Conservation (phyloP, 2,329 filamentous ascomycete genomes). For the Diaporthe australafricana region DNA sequence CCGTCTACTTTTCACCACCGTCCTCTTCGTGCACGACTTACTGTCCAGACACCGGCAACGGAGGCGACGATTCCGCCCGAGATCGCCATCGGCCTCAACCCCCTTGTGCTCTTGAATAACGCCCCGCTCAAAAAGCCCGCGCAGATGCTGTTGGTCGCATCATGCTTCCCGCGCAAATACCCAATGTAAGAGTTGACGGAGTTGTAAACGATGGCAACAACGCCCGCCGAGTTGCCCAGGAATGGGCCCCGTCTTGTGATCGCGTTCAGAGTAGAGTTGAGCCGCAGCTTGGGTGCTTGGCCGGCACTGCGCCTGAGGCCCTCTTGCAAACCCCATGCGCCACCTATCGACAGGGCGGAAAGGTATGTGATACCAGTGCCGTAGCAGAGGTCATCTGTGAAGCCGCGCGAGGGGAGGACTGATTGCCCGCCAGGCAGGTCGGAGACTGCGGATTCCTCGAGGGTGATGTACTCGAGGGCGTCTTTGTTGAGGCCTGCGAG, state of each 20-base stretch:
- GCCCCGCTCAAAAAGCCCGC: conserved; percentile 91
- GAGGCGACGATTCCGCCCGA: conserved; percentile 90
- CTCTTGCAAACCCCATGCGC: conserved; percentile 92
- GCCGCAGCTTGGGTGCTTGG: conserved; percentile 86
- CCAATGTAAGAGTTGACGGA: conserved; percentile 88
- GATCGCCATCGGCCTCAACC: conserved; percentile 91
- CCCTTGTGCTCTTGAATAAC: conserved; percentile 96
- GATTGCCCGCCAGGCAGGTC: conserved; percentile 88
- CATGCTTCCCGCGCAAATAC: conserved; percentile 84
- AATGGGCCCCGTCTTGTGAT: conserved; percentile 94
- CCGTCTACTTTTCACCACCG: background rate
- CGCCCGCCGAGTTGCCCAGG: conserved; percentile 94
- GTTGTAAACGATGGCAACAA: conserved; percentile 97
- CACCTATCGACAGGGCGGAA: conserved; percentile 85
- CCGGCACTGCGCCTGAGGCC: conserved; percentile 82
- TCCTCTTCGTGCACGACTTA: conserved; percentile 63
- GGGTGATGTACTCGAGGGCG: conserved; percentile 91
- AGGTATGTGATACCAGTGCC: conserved; percentile 96
- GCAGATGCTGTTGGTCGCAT: conserved; percentile 86
- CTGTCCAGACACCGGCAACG: conserved; percentile 89
- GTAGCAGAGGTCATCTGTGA: conserved; percentile 98
- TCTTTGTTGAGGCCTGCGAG: conserved; percentile 93
- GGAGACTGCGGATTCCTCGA: conserved; percentile 91
- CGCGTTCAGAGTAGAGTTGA: conserved; percentile 95
- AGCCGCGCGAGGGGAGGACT: conserved; percentile 92